Evolutionary conservation across 176 grass and related monocot species (phyloP), one percentile per base, ranked within the genome.

Genomic region (Elaeis guineensis): DNA sequence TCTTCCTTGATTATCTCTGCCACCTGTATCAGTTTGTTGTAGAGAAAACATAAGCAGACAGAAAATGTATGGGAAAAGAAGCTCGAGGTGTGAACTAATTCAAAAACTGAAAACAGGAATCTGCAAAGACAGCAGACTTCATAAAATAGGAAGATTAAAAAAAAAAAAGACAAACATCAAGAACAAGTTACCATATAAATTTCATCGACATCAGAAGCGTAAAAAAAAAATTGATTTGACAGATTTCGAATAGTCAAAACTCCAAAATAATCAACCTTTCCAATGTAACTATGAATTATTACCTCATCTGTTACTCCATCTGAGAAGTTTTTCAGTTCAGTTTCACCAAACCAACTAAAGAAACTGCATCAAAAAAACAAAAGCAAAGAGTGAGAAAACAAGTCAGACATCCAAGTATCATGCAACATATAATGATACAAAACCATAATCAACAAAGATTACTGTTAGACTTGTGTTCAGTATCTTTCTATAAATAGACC

Each of bases 1-100:
- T 95, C 91, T 83, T 95, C 91, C 65, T 82, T 95, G 69, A 95
- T 90, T 32, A 90, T 55, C 52, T 95, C 91, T 16, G 80, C 72
- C 29, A 82, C 64, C 79, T 82, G 69, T 54, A 76, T 16, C 21
- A 4, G 52, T 25, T 35, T 6, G 7, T 61, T 30, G 69, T 17
- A 44, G 35, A 54, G 59, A 35, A 44, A 12, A 44, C 35, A 44
- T 44, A 9, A 44, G 11, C 35, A 44, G 35, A 44, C 35, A 44
- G 35, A 44, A 44, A 44, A 44, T 12, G 11, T 44, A 14, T 3
- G 11, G 9, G 35, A 44, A 30, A 44, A 44, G 35, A 44, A 44
- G 35, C 8, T 44, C 35, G 11, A 44, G 11, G 11, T 44, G 12
- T 14, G 35, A 44, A 44, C 8, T 44, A 44, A 44, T 44, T 44